These are phyloP conservation scores for Pseudoturritis turrita DNA, from an alignment of 345 rosid species.

Conservation along the genomic window DNA sequence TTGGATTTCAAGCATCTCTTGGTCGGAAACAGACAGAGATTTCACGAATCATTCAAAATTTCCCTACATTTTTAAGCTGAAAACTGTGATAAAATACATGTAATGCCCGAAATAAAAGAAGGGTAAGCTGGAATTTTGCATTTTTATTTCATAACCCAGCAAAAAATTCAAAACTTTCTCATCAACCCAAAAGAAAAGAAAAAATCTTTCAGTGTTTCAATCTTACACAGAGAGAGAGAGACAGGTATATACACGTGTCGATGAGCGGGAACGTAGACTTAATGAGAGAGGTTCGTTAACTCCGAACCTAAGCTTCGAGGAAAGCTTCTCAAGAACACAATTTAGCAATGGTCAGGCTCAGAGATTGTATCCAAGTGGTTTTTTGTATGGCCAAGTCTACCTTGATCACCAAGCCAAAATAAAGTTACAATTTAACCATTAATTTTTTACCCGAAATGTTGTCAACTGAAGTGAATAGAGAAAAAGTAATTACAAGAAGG, in stretches of 20 bases:
- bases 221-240: no score
- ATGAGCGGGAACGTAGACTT: slow-evolving; percentile 40
- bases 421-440: background rate
- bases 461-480: no score
- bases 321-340: slow-evolving; percentile 10
- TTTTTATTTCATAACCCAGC: background rate
- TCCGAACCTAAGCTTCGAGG: slow-evolving; percentile 36
- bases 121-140: background rate
- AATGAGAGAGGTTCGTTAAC: slow-evolving; percentile 10
- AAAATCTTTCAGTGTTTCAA: no score
- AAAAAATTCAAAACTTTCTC: background rate
- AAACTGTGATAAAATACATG: background rate
- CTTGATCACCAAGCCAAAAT: slow-evolving; percentile 50
- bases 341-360: background rate
- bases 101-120: background rate
- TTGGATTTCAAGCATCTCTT: background rate
- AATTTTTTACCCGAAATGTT: background rate
- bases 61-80: background rate
- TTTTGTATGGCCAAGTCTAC: slow-evolving; percentile 13
- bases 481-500: no score
- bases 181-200: no score
- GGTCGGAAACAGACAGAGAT: background rate
- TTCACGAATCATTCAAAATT: background rate
- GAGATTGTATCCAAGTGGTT: background rate
- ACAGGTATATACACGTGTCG: slow-evolving; percentile 2